Conservation (phyloP, 2,329 filamentous ascomycete genomes). For the Xylaria sp. region DNA sequence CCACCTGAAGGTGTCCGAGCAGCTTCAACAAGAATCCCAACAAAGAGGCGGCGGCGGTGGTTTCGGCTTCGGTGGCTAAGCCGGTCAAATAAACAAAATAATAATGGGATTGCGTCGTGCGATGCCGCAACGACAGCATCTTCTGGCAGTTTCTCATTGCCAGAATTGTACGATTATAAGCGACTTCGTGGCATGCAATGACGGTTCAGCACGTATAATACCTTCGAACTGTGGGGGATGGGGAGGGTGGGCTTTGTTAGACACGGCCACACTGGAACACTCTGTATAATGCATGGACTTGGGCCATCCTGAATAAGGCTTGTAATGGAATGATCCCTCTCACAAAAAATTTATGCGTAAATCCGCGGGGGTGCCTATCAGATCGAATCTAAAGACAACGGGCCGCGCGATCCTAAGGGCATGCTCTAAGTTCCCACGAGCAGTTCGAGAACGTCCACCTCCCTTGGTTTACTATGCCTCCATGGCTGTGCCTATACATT, state of each 20-base stretch:
- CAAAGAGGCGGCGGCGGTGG: slow-evolving; percentile 63
- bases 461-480: too few species aligned
- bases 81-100: neutral
- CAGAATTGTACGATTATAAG: slow-evolving; percentile 28
- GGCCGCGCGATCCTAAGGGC: neutral
- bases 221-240: slow-evolving; percentile 6
- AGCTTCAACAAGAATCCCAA: slow-evolving; percentile 88
- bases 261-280: neutral
- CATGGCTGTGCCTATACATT: too few species aligned
- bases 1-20: slow-evolving; percentile 95
- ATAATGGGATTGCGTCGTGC: neutral
- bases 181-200: slow-evolving; percentile 18
- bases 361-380: neutral
- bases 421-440: too few species aligned
- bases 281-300: slow-evolving; percentile 22
- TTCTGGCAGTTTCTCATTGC: neutral
- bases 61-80: slow-evolving; percentile 52
- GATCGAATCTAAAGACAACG: neutral
- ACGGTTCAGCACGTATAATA: slow-evolving; percentile 13
- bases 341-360: neutral
- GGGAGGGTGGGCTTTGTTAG: slow-evolving; percentile 2
- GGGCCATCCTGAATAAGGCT: slow-evolving; percentile 5
- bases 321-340: slow-evolving; percentile 24
- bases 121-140: neutral
- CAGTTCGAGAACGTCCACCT: too few species aligned